Evolutionary conservation across 495 filamentous ascomycete species (phyloP).

Genomic region (Symbiotaphrina buchneri): DNA sequence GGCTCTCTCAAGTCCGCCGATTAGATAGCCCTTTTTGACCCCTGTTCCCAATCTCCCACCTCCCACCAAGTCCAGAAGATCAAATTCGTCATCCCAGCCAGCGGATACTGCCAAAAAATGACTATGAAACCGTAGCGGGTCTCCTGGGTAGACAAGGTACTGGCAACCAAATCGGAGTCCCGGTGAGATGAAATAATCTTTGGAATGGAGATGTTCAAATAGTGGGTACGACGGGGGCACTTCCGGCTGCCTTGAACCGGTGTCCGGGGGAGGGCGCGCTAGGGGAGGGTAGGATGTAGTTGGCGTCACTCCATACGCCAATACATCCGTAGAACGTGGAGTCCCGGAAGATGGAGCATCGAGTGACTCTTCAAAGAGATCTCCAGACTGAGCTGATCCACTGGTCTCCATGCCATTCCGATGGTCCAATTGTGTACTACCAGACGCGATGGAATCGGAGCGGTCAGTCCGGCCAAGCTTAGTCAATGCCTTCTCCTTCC

Average conservation of each 20-base stretch:
- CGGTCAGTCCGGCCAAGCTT: too few relatives aligned
- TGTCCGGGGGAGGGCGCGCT: slow-evolving; percentile 11
- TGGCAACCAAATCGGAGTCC: slow-evolving; percentile 88
- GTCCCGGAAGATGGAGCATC: slow-evolving; percentile 1
- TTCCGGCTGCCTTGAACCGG: slow-evolving; percentile 13
- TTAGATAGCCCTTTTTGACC: slow-evolving; percentile 84
- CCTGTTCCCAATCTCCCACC: slow-evolving; percentile 77
- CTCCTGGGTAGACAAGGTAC: slow-evolving; percentile 85
- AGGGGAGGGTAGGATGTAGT: slow-evolving; percentile 33
- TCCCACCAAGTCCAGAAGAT: slow-evolving; percentile 60
- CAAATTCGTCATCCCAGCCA: slow-evolving; percentile 70
- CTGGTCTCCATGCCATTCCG: too few relatives aligned
- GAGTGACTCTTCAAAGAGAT: too few relatives aligned
- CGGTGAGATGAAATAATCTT: slow-evolving; percentile 71
- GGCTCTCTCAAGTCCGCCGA: slow-evolving; percentile 35
- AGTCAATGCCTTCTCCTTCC: slow-evolving; percentile 18
- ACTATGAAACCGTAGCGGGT: slow-evolving; percentile 82
- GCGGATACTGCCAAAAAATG: slow-evolving; percentile 66
- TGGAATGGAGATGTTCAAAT: slow-evolving; percentile 54
- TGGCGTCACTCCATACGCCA: slow-evolving; percentile 28
- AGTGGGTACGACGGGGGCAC: slow-evolving; percentile 33
- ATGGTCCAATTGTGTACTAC: too few relatives aligned
- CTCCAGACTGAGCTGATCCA: too few relatives aligned
- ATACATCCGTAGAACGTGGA: slow-evolving; percentile 5
- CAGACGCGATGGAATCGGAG: too few relatives aligned